Percentiles rank a stretch among this genome's conserved stretches.
Conservation (phyloP, 768 basidiomycete species). For the Lactarius hatsudake region DNA sequence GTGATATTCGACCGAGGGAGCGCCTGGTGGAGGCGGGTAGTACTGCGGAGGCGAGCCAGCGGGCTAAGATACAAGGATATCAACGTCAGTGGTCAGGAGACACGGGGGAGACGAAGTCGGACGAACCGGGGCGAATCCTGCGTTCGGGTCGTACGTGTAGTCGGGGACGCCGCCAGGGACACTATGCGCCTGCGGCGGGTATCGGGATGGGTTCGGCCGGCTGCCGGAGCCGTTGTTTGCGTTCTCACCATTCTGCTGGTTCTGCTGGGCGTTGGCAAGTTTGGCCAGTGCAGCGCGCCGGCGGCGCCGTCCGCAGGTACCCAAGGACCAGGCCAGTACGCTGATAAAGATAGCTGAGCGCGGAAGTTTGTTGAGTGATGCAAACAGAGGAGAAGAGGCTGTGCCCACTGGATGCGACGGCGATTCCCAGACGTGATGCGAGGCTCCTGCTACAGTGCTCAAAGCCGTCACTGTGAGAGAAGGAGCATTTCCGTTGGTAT, state of each 20-base stretch:
- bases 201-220: background rate
- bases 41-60: slow-evolving; percentile 1
- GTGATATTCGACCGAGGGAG: background rate
- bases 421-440: background rate
- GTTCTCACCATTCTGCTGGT: background rate
- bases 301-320: background rate
- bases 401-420: background rate
- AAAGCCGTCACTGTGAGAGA: background rate
- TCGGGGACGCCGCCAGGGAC: background rate
- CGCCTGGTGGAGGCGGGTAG: slow-evolving; percentile 1
- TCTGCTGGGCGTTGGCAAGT: background rate
- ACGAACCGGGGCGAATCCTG: slow-evolving; percentile 13
- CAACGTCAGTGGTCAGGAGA: background rate
- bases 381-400: too few relatives aligned
- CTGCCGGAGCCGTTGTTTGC: background rate
- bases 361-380: background rate
- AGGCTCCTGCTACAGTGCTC: background rate
- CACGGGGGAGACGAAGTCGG: too few relatives aligned
- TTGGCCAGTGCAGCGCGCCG: slow-evolving; percentile 2
- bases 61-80: background rate
- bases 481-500: background rate
- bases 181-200: slow-evolving; percentile 8
- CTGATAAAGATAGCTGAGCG: background rate
- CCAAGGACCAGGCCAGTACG: too few relatives aligned
- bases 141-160: background rate